Conservation (phyloP, 345 rosid species). For the Psidium friedrichsthalianum region DNA sequence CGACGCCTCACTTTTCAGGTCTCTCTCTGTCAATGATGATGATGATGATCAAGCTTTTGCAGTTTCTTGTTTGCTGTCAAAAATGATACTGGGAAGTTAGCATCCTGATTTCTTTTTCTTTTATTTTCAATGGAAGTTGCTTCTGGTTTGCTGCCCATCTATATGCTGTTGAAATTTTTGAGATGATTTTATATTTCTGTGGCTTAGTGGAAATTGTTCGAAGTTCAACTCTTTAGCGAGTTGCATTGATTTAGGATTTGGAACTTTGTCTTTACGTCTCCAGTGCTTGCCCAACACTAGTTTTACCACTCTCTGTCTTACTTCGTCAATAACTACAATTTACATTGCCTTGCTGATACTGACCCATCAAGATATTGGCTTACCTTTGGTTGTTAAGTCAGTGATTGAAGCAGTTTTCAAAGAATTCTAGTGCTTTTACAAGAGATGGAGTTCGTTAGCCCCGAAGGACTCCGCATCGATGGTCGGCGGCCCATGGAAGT, state of each 20-base stretch:
- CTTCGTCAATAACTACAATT: not conserved
- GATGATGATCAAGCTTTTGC: too few relatives aligned
- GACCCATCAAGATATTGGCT: not conserved
- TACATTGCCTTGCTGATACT: not conserved
- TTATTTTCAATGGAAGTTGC: not conserved
- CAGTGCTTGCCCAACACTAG: not conserved
- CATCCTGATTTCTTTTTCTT: too few relatives aligned
- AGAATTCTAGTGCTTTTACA: not conserved
- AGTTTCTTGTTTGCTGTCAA: too few relatives aligned
- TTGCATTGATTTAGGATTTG: not conserved
- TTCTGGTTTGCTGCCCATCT: not conserved
- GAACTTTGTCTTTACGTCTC: not conserved
- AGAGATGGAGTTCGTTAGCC: conserved; percentile 73
- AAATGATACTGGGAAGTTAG: too few relatives aligned
- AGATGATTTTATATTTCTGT: not conserved
- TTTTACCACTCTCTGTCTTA: not conserved
- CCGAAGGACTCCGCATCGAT: conserved; percentile 72
- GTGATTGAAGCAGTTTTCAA: not conserved
- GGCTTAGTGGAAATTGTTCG: not conserved
- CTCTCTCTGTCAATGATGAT: too few relatives aligned
- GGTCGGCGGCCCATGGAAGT: conserved; percentile 89
- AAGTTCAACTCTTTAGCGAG: not conserved
- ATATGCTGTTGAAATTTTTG: not conserved
- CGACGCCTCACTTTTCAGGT: too few relatives aligned
- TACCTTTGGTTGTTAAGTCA: not conserved